These are phyloP conservation scores for Kwoniella bestiolae DNA, from an alignment of 768 basidiomycete species.

Conservation along the genomic window DNA sequence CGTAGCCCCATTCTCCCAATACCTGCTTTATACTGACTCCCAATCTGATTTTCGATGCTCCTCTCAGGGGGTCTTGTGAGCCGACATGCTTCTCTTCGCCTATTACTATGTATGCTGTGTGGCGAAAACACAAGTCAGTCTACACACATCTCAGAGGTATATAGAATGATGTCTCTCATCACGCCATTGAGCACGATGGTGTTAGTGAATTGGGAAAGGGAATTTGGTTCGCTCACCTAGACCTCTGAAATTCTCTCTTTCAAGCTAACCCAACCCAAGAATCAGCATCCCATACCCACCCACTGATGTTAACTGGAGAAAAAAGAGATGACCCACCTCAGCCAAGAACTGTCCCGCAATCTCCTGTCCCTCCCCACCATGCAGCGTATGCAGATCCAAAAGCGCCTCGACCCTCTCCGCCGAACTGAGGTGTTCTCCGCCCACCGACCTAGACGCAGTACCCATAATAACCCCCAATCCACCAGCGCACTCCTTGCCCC, in stretches of 20 bases:
- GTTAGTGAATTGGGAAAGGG: too few relatives aligned
- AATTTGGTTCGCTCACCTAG: too few relatives aligned
- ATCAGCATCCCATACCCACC: neutral
- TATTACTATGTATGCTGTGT: constrained; percentile 88
- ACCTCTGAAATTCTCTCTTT: constrained; percentile 84
- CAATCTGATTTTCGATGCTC: constrained; percentile 79
- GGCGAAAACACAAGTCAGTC: too few relatives aligned
- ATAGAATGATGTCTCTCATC: too few relatives aligned
- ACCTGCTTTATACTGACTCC: constrained; percentile 86
- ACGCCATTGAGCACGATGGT: too few relatives aligned
- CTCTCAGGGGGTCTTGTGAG: constrained; percentile 79
- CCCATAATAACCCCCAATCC: constrained; percentile 87
- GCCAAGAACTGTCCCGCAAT: constrained; percentile 86
- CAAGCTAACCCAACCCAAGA: constrained; percentile 64
- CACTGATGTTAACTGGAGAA: neutral
- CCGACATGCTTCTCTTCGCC: constrained; percentile 97
- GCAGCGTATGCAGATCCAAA: constrained; percentile 90
- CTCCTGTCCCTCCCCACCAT: constrained; percentile 89
- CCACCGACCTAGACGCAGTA: constrained; percentile 63
- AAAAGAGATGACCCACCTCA: constrained; percentile 66
- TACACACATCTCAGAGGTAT: too few relatives aligned
- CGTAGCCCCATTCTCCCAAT: constrained; percentile 92
- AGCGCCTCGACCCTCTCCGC: constrained; percentile 88
- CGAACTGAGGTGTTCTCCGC: constrained; percentile 66
- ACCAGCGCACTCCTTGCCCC: constrained; percentile 77